Evolutionary conservation across 2,329 filamentous ascomycete species (phyloP).

Genomic region (Calonectria honghensis): DNA sequence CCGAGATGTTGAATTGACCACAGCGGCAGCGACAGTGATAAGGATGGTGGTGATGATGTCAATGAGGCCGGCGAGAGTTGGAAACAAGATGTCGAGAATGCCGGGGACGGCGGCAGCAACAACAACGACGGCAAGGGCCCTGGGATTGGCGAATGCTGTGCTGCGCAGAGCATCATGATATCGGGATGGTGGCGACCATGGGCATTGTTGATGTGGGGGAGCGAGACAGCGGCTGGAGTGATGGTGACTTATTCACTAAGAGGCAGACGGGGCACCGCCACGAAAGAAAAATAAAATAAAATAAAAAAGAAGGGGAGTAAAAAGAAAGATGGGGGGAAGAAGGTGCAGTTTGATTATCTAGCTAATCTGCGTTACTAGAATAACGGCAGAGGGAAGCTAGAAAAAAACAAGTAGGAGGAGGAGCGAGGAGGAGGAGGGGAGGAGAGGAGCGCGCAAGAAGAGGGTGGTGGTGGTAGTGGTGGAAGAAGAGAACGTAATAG

Average conservation of each 20-base stretch:
- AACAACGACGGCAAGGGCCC: conserved; percentile 53
- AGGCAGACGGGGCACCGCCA: conserved; percentile 23
- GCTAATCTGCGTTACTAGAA: conserved; percentile 37
- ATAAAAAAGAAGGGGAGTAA: not conserved
- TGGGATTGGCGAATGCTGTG: conserved; percentile 57
- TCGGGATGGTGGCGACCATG: conserved; percentile 57
- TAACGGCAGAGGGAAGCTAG: conserved; percentile 41
- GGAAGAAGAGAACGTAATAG: conserved; percentile 21
- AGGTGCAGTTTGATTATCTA: conserved; percentile 39
- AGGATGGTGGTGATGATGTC: conserved; percentile 30
- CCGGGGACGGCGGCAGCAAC: conserved; percentile 36
- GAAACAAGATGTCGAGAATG: conserved; percentile 39
- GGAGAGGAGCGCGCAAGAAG: not conserved
- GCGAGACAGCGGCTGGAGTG: conserved; percentile 29
- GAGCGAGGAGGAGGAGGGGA: conserved; percentile 21
- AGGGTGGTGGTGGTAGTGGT: conserved; percentile 14
- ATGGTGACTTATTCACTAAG: conserved; percentile 35
- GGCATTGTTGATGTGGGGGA: conserved; percentile 56
- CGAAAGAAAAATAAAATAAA: conserved; percentile 8
- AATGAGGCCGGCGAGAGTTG: conserved; percentile 41
- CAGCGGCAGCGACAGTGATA: conserved; percentile 20
- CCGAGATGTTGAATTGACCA: conserved; percentile 33
- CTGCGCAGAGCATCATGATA: conserved; percentile 67
- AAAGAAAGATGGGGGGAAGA: conserved; percentile 18
- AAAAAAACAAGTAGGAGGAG: conserved; percentile 31